A percentile compares a stretch with the other conserved stretches of the same genome.
Conservation (phyloP, 257 asterid genomes). For the Solanum neorickii region DNA sequence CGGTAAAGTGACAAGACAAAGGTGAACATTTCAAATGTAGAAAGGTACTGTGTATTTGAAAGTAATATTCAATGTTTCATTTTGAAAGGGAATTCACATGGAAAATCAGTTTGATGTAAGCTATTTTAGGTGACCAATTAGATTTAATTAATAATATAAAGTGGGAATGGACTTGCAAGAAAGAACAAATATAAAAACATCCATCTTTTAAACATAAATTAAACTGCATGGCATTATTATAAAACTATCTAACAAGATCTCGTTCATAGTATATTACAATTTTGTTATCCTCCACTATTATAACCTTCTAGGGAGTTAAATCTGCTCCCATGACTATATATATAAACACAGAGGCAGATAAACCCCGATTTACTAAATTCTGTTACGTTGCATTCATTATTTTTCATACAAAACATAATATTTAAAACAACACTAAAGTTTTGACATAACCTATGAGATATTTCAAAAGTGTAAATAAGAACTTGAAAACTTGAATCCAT, state of each 20-base stretch:
- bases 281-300: neutral
- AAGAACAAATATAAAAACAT: neutral
- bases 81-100: constrained; percentile 1
- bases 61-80: neutral
- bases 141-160: neutral
- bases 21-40: neutral
- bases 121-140: neutral
- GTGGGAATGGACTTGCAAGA: neutral
- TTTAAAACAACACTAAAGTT: too few relatives aligned
- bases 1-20: neutral
- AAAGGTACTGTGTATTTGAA: neutral
- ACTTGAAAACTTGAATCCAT: neutral
- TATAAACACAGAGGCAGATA: neutral
- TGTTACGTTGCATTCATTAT: neutral
- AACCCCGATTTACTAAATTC: neutral
- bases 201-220: neutral
- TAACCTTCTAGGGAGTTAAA: neutral
- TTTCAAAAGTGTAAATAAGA: neutral
- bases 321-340: neutral
- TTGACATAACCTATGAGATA: neutral
- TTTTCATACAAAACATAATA: neutral
- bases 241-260: constrained; percentile 3
- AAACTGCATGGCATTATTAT: neutral
- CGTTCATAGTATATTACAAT: neutral
- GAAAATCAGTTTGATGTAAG: neutral